These are phyloP conservation scores for Pseudognaphalium luteoalbum DNA, from an alignment of 129 eudicot genomes.

Conservation along the genomic window DNA sequence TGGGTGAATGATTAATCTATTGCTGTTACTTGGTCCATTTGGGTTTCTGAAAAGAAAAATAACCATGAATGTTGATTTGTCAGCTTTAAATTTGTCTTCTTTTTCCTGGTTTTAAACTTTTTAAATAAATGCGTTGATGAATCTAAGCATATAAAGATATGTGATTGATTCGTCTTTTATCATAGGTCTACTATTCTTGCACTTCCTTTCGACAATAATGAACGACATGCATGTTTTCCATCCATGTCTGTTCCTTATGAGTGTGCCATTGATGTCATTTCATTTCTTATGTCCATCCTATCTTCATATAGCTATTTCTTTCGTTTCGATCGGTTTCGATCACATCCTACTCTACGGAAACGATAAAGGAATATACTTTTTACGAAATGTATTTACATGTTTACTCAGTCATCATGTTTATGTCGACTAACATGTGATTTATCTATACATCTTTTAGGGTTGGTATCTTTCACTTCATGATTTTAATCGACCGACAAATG, in stretches of 20 bases:
- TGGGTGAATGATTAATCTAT: too few relatives aligned
- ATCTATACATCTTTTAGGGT: not conserved
- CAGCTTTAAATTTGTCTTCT: not conserved
- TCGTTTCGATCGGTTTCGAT: conserved; percentile 21
- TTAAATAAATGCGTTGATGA: not conserved
- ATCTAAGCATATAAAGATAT: not conserved
- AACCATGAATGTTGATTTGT: not conserved
- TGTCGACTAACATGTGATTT: not conserved
- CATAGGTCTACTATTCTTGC: conserved; percentile 28
- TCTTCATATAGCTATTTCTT: conserved; percentile 15
- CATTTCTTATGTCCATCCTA: conserved; percentile 24
- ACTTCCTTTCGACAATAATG: conserved; percentile 21
- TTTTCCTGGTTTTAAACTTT: not conserved
- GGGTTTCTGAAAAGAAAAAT: too few relatives aligned
- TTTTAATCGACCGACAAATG: not conserved
- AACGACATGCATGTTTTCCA: conserved; percentile 26
- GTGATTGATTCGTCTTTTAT: not conserved
- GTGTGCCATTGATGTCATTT: too few relatives aligned
- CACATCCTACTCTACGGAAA: conserved; percentile 22
- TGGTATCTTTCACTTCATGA: conserved; percentile 13
- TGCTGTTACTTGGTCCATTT: too few relatives aligned
- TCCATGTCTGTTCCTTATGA: too few relatives aligned
- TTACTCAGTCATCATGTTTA: not conserved
- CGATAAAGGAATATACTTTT: not conserved
- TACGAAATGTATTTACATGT: not conserved